Conservation (phyloP, 1,284 basidiomycete genomes). For the Ustilago hordei region DNA sequence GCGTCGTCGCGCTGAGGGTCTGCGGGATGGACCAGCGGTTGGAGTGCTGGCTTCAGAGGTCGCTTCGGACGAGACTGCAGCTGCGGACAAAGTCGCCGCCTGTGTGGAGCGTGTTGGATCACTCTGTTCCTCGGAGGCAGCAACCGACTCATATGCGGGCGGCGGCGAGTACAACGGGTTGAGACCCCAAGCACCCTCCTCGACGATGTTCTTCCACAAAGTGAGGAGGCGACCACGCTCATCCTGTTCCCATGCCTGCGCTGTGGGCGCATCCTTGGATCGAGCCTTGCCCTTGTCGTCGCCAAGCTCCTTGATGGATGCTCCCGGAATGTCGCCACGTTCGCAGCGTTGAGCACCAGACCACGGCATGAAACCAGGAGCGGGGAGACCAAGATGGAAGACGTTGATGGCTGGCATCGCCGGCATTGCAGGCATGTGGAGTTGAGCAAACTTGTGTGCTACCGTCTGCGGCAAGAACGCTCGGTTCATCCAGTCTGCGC, state of each 20-base stretch:
- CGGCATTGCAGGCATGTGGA: conserved; percentile 54
- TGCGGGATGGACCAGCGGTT: conserved; percentile 40
- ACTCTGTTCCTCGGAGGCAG: conserved; percentile 18
- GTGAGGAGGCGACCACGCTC: conserved; percentile 47
- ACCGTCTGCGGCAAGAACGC: conserved; percentile 47
- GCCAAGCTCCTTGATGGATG: conserved; percentile 7
- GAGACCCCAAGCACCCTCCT: conserved; percentile 56
- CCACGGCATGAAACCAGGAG: conserved; percentile 52
- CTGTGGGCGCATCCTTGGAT: conserved; percentile 10
- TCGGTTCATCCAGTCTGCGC: conserved; percentile 52
- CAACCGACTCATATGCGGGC: conserved; percentile 57
- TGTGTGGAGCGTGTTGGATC: neutral
- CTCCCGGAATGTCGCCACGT: conserved; percentile 1
- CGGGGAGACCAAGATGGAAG: conserved; percentile 55
- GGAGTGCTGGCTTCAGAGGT: conserved; percentile 32
- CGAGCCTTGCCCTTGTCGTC: conserved; percentile 36
- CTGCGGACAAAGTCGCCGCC: neutral
- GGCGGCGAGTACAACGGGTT: conserved; percentile 57
- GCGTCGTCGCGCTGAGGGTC: conserved; percentile 23
- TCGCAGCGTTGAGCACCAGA: conserved; percentile 28
- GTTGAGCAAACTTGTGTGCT: conserved; percentile 49
- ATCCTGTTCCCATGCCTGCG: conserved; percentile 46
- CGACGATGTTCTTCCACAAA: conserved; percentile 58
- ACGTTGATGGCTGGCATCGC: conserved; percentile 56
- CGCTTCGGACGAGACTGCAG: neutral